These are phyloP conservation scores for Boletus reticuloceps DNA, from an alignment of 768 basidiomycete species.

Conservation along the genomic window DNA sequence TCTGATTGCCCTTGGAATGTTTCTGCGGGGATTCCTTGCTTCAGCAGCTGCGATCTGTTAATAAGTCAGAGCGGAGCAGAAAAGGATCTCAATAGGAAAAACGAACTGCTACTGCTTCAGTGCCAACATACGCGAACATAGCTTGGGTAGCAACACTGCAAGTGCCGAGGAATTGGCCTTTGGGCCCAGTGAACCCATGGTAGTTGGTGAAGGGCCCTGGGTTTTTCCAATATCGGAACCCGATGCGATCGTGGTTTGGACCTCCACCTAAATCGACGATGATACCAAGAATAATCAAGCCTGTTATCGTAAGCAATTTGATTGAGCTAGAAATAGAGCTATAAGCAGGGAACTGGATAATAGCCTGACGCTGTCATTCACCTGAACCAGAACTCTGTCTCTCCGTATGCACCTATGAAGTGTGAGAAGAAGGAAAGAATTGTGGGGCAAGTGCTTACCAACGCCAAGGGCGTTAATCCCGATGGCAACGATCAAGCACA, in stretches of 20 bases:
- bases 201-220: slow-evolving; percentile 1
- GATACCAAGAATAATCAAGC: slow-evolving; percentile 2
- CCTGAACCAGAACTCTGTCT: slow-evolving; percentile 7
- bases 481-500: neutral
- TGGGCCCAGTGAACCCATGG: neutral
- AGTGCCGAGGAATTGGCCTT: slow-evolving; percentile 3
- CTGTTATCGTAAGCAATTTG: neutral
- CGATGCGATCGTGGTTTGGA: slow-evolving; percentile 1
- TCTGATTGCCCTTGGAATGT: slow-evolving; percentile 1
- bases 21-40: slow-evolving; percentile 3
- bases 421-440: neutral
- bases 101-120: slow-evolving; percentile 5
- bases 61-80: neutral
- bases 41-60: slow-evolving; percentile 2
- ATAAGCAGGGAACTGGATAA: neutral
- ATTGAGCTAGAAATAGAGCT: neutral
- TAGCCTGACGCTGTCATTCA: neutral
- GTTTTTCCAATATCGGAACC: slow-evolving; percentile 43
- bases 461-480: slow-evolving; percentile 1
- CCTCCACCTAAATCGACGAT: slow-evolving; percentile 4
- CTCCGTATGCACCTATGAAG: slow-evolving; percentile 4
- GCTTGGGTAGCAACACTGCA: slow-evolving; percentile 4
- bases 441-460: neutral
- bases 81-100: neutral
- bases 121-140: neutral